phyloP scores from a whole-genome alignment of 1,284 basidiomycete genomes.

The Pseudozyma sp. region DNA sequence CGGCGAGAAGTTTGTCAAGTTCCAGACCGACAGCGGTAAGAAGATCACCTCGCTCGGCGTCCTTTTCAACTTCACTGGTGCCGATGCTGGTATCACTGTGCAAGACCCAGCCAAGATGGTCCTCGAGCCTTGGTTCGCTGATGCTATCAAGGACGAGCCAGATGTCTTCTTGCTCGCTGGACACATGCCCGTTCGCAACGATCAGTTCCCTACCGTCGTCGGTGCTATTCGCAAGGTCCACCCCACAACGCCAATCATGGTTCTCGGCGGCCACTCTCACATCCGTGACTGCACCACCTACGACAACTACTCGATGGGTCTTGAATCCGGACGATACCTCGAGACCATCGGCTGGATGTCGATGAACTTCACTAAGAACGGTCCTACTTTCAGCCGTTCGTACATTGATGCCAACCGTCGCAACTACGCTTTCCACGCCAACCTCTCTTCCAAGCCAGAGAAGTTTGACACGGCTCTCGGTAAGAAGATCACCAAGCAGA shows the following conservation, averaged over 20 bases:
- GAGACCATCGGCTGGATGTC: conserved; percentile 52
- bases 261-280: conserved; percentile 65
- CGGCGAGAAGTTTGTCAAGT: conserved; percentile 55
- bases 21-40: conserved; percentile 39
- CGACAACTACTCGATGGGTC: conserved; percentile 55
- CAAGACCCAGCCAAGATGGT: conserved; percentile 60
- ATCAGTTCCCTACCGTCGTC: conserved; percentile 56
- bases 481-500: conserved; percentile 48
- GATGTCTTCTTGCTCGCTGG: conserved; percentile 64
- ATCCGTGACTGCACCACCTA: conserved; percentile 63
- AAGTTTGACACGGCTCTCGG: conserved; percentile 57
- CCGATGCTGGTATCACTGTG: conserved; percentile 56
- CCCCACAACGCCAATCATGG: conserved; percentile 56
- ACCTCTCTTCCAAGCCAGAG: conserved; percentile 31
- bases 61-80: conserved; percentile 60
- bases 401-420: conserved; percentile 72
- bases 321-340: conserved; percentile 64
- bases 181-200: conserved; percentile 64
- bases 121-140: conserved; percentile 62
- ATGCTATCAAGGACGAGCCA: conserved; percentile 47
- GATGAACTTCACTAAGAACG: conserved; percentile 44
- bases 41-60: conserved; percentile 54
- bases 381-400: conserved; percentile 69
- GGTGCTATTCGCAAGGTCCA: conserved; percentile 59
- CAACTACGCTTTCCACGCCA: conserved; percentile 63